Base-by-base conservation (phyloP, 75 land plant species). In the Larix kaempferi region DNA sequence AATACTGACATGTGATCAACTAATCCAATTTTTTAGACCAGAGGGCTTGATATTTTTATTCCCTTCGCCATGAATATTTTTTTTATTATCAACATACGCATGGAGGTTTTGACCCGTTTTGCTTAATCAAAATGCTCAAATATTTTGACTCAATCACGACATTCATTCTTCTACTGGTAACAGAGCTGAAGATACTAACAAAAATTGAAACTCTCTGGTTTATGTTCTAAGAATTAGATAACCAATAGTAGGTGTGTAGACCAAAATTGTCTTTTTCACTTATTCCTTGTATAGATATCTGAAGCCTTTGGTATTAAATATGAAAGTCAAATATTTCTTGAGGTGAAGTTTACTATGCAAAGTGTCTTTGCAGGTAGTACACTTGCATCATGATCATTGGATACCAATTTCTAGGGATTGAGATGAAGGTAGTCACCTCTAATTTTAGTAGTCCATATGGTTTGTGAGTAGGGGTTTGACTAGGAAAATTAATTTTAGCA, bases 1-100 rank as follows among this genome's bases (percentile, higher is more conserved):
- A 62, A 62, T n/a, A 57, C 55, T 15, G 5, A 74, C 23, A 16
- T 37, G 12, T 66, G 33, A 33, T 66, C 41, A 35, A 39, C 19
- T 66, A 66, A 66, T 39, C 39, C 71, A 66, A 66, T 4, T 66
- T 65, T 66, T 66, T 35, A 66, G 39, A 35, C 35, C 7, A 35
- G 71, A 66, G 29, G 39, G 39, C 21, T 33, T 66, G 13, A 4
- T 19, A 35, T 35, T 66, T 33, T 35, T 16, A 35, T 66, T 66
- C 71, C 26, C 69, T 66, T 64, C 35, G 39, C 19, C 15, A 66
- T 66, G 44, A 66, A 33, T 66, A 39, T 35, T 33, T 16, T 64
- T 64, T 27, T 27, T 3, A 3, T 33, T 15, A 64, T 26, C 67
- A 15, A 64, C 35, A 64, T 64, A 33, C 29, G 39, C 71, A 5